These are phyloP conservation scores for Lentinula lateritia DNA, from an alignment of 768 basidiomycete genomes.

Conservation along the genomic window DNA sequence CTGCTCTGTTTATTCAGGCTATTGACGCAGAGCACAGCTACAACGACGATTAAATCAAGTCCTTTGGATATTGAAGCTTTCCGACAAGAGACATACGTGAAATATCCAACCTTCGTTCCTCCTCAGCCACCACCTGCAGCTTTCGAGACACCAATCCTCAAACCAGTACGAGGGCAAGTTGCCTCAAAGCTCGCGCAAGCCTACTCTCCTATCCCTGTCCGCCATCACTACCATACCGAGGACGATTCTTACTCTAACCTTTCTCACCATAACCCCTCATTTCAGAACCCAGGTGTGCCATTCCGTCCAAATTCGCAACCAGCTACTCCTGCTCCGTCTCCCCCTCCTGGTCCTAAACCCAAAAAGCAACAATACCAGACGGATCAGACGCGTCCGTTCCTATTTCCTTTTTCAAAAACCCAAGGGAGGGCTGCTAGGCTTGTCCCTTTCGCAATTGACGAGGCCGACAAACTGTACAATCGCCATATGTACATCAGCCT, in stretches of 20 bases:
- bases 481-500: slow-evolving; percentile 88
- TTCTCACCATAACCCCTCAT: slow-evolving; percentile 14
- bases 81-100: slow-evolving; percentile 85
- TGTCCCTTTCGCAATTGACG: slow-evolving; percentile 95
- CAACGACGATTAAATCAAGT: slow-evolving; percentile 76
- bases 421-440: slow-evolving; percentile 53
- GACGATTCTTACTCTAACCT: slow-evolving; percentile 51
- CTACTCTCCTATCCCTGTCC: slow-evolving; percentile 87
- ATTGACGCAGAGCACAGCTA: slow-evolving; percentile 22
- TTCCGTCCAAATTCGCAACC: slow-evolving; percentile 51
- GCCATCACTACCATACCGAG: slow-evolving; percentile 92
- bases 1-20: not conserved
- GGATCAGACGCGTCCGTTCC: slow-evolving; percentile 87
- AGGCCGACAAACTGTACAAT: slow-evolving; percentile 87
- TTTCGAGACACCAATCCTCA: slow-evolving; percentile 17
- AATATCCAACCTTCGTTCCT: slow-evolving; percentile 91
- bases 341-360: slow-evolving; percentile 79
- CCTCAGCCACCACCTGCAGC: slow-evolving; percentile 38
- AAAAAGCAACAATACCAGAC: slow-evolving; percentile 99
- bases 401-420: slow-evolving; percentile 89
- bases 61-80: slow-evolving; percentile 89
- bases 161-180: slow-evolving; percentile 28
- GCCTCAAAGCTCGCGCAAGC: slow-evolving; percentile 80
- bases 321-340: slow-evolving; percentile 87
- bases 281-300: slow-evolving; percentile 2